These are phyloP conservation scores for Myxozyma melibiosi DNA, from an alignment of 805 yeast genomes.

Conservation along the genomic window DNA sequence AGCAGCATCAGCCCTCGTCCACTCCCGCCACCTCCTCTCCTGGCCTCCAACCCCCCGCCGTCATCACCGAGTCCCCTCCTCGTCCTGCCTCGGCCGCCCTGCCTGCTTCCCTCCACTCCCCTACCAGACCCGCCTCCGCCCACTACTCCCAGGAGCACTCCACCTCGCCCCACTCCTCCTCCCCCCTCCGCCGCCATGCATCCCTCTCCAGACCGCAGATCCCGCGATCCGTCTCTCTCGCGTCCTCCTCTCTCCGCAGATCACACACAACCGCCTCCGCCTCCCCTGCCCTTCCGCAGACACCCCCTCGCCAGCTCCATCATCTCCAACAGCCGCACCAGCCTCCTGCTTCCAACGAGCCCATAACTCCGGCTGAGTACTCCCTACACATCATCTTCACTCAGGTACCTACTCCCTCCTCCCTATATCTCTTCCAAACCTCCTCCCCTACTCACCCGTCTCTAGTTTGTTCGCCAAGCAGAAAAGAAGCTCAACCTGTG, in stretches of 20 bases:
- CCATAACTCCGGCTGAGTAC: slow-evolving; percentile 80
- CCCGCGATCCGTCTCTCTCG: slow-evolving; percentile 11
- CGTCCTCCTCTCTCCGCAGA: slow-evolving; percentile 5
- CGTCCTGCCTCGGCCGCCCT: slow-evolving; percentile 4
- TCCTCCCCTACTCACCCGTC: neutral
- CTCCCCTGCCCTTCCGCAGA: neutral
- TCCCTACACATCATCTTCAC: slow-evolving; percentile 93
- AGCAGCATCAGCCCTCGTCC: neutral
- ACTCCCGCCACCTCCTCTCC: slow-evolving; percentile 13
- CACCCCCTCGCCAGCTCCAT: slow-evolving; percentile 1
- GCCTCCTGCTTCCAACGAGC: slow-evolving; percentile 43
- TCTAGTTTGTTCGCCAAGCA: slow-evolving; percentile 79
- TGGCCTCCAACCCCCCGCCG: slow-evolving; percentile 23
- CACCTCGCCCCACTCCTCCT: too few species aligned
- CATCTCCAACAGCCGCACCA: neutral
- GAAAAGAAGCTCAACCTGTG: slow-evolving; percentile 82
- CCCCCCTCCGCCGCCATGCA: slow-evolving; percentile 7
- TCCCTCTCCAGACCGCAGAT: slow-evolving; percentile 1
- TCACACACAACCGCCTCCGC: slow-evolving; percentile 3
- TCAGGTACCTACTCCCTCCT: slow-evolving; percentile 46
- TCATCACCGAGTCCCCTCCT: slow-evolving; percentile 18
- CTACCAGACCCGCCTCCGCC: neutral
- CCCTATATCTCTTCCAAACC: neutral
- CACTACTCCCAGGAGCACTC: too few species aligned
- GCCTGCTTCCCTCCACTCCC: neutral